Conservation (phyloP, 805 yeast genomes). For the Pichia exigua region DNA sequence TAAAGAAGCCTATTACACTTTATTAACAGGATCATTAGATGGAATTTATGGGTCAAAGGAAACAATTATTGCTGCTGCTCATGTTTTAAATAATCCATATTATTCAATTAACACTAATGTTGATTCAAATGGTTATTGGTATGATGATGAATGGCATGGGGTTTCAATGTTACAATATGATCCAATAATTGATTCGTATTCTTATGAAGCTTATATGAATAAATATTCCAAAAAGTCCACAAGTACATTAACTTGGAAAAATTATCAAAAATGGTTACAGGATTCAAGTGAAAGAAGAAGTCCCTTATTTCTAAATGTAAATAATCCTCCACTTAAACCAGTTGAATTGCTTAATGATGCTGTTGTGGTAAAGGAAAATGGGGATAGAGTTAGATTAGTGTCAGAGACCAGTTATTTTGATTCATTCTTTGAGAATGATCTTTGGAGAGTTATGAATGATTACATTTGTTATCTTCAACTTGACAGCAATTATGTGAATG, state of each 20-base stretch:
- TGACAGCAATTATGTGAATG: slow-evolving; percentile 21
- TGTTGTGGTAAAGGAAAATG: slow-evolving; percentile 26
- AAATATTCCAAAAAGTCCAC: slow-evolving; percentile 14
- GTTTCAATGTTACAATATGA: slow-evolving; percentile 49
- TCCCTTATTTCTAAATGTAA: slow-evolving; percentile 26
- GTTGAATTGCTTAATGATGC: slow-evolving; percentile 24
- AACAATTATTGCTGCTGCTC: slow-evolving; percentile 44
- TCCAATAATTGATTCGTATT: slow-evolving; percentile 35
- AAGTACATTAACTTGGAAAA: slow-evolving; percentile 13
- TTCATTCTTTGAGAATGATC: slow-evolving; percentile 17
- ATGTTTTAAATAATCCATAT: slow-evolving; percentile 32
- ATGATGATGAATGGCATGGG: slow-evolving; percentile 31
- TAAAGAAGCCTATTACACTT: slow-evolving; percentile 32
- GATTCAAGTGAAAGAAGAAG: slow-evolving; percentile 22
- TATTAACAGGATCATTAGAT: slow-evolving; percentile 28
- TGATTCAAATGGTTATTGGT: slow-evolving; percentile 42
- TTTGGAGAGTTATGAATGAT: slow-evolving; percentile 28
- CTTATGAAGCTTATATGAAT: slow-evolving; percentile 18
- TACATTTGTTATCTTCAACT: slow-evolving; percentile 24
- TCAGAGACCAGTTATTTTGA: slow-evolving; percentile 18
- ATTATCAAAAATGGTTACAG: slow-evolving; percentile 15
- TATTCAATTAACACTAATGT: slow-evolving; percentile 41
- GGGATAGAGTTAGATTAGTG: slow-evolving; percentile 25
- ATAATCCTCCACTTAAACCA: slow-evolving; percentile 26
- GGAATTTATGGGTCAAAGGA: slow-evolving; percentile 43